Evolutionary conservation across 2,329 filamentous ascomycete species (phyloP).

Genomic region (Epichloe coenophiala): DNA sequence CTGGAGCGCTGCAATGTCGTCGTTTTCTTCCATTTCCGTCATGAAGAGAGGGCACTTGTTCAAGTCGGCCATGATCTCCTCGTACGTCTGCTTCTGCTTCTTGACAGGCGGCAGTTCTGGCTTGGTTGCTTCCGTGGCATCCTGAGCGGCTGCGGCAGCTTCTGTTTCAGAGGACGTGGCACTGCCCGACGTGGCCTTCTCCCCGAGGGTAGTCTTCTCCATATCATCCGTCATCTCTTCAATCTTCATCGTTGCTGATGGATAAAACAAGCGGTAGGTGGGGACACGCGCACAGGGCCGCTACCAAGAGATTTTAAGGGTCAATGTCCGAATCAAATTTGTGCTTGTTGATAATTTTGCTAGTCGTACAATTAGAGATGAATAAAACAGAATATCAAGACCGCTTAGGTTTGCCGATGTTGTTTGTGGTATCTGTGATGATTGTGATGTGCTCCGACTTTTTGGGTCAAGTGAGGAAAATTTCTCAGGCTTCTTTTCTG

Average conservation of each 20-base stretch:
- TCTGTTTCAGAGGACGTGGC: background rate
- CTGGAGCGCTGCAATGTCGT: constrained; percentile 72
- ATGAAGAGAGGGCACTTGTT: constrained; percentile 76
- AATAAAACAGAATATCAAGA: too few relatives aligned
- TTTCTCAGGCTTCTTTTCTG: too few relatives aligned
- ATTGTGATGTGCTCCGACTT: too few relatives aligned
- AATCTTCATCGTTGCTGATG: constrained; percentile 19
- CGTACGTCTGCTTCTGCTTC: constrained; percentile 38
- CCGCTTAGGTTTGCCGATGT: too few relatives aligned
- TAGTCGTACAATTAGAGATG: too few relatives aligned
- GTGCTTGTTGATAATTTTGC: too few relatives aligned
- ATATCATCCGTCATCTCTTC: constrained; percentile 30
- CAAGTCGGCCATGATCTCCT: constrained; percentile 42
- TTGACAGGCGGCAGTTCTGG: constrained; percentile 34
- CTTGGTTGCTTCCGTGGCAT: constrained; percentile 13
- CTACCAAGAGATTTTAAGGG: background rate
- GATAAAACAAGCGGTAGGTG: background rate
- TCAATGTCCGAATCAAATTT: too few relatives aligned
- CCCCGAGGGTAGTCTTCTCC: constrained; percentile 19
- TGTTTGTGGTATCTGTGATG: too few relatives aligned
- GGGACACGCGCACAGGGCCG: background rate
- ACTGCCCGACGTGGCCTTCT: background rate
- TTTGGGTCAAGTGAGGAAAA: too few relatives aligned
- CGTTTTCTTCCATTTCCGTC: constrained; percentile 81
- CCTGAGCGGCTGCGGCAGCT: background rate